Base-by-base conservation (phyloP, 164 flowering plant genomes). In the Taxillus chinensis region DNA sequence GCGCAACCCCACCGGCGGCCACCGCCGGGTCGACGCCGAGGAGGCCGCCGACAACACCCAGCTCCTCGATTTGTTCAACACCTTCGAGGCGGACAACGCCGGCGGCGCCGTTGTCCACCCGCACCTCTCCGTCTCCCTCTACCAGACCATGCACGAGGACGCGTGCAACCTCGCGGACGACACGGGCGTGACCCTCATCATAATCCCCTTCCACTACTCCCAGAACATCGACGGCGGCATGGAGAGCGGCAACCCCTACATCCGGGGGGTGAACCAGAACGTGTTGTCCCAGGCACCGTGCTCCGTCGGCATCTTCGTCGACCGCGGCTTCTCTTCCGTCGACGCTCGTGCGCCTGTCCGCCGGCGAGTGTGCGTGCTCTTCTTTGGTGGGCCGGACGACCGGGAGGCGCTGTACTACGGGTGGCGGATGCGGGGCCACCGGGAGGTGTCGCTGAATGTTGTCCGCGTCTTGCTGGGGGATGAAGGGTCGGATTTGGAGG, bases 381-480 rank as follows among this genome's bases (percentile, higher is more conserved):
- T 80, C 69, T 55, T 77, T 7, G 79, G 81, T 4, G 79, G 81
- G 4, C 39, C 60, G 2, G 81, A 80, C 14, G 79, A 77, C 16
- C 48, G 73, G 2, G 81, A 80, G 66, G 79, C 79, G 7, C 58
- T 79, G 10, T 48, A 48, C 13, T 48, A 48, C 7, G 51, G 13
- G 13, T 7, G 10, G 51, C 9, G 51, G 51, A 48, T 48, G 51
- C 9, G 13, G 13, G 13, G 13, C 3, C 10, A 48, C 13, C 51
- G 13, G 13, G 51, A 14, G 12, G 13, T 14, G 51, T 8, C 12
- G 12, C 51, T 48, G 51, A 48, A 4, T 5, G 4, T 48, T 11
- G 4, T 11, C 13, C 51, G 51, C 1, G 3, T 48, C 4, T 3
- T 11, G 51, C 13, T 7, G 4, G 13, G 51, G 12, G 51, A 48